Evolutionary conservation across 345 rosid genomes (phyloP).

Genomic region (Populus ilicifolia): DNA sequence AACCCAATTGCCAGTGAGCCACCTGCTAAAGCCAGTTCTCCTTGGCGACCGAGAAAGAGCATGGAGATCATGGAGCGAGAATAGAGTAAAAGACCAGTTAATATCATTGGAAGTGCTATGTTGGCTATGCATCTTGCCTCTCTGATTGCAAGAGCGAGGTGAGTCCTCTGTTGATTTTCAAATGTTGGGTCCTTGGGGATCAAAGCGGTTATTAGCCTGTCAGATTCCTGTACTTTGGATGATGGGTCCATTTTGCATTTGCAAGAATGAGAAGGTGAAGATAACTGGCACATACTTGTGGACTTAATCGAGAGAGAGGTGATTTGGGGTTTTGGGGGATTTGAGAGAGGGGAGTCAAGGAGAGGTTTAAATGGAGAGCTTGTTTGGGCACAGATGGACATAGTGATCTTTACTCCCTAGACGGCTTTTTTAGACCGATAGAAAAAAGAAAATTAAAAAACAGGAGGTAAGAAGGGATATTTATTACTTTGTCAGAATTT

Average conservation of each 20-base stretch:
- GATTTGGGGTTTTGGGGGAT: background rate
- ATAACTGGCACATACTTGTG: slow-evolving; percentile 15
- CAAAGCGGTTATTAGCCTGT: slow-evolving; percentile 36
- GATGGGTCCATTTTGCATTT: slow-evolving; percentile 19
- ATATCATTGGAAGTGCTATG: slow-evolving; percentile 43
- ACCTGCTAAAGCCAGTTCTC: slow-evolving; percentile 43
- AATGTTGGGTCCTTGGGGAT: slow-evolving; percentile 34
- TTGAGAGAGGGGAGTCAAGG: background rate
- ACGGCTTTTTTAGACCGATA: background rate
- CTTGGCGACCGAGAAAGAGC: slow-evolving; percentile 50
- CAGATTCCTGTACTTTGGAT: slow-evolving; percentile 15
- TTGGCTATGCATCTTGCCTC: slow-evolving; percentile 34
- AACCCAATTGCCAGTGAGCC: slow-evolving; percentile 44
- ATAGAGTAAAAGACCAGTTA: slow-evolving; percentile 40
- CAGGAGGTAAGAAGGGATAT: background rate
- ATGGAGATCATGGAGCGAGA: slow-evolving; percentile 53
- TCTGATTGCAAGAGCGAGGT: slow-evolving; percentile 18
- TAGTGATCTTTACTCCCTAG: background rate
- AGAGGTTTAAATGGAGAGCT: slow-evolving; percentile 12
- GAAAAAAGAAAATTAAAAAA: background rate
- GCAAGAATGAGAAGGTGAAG: slow-evolving; percentile 13
- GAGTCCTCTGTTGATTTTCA: slow-evolving; percentile 20
- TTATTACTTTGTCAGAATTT: too few relatives aligned
- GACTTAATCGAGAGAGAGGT: background rate
- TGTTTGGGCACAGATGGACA: background rate